Base-by-base conservation (phyloP, 192 early-diverging fungal species). In the Coemansia sp. region DNA sequence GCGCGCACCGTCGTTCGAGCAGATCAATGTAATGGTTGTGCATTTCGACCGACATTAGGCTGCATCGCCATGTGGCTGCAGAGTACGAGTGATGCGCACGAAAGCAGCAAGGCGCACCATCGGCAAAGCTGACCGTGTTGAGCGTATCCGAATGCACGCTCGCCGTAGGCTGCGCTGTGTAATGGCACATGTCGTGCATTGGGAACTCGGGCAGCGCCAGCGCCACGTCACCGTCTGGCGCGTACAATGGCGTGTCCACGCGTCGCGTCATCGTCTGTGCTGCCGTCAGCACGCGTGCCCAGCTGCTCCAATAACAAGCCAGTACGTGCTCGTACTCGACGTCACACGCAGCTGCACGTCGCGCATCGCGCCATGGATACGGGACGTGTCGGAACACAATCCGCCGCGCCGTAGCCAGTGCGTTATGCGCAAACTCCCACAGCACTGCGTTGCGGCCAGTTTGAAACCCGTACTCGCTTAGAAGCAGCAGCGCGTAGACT, bases 391-490 rank as follows among this genome's bases (percentile, higher is more conserved):
- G 62, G 47, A 79, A 60, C 2, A 1, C 45, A 1, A 79, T 66
- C 17, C 53, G 55, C 10, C 55, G 57, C 14, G 62, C 70, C 0
- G 71, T 53, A 9, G 49, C 56, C 35, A 63, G 9, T 0, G 76
- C 76, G 7, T 66, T 45, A 8, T 52, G 45, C 0, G 67, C 76
- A 24, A 63, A 73, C 54, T 79, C 70, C 70, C 66, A 54, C 49
- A 73, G 52, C 10, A 52, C 61, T 3, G 56, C 15, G 23, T 39
- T 32, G 38, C 70, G 66, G 5, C 70, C 76, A 6, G 64, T 69
- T 56, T 68, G 70, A 60, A 66, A 69, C 19, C 64, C 76, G 56
- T 79, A 79, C 53, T 79, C 76, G 67, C 76, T 73, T 4, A 79
- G 56, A 51, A 70, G 59, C 32, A 79, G 67, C 55, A 73, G 52